A percentile compares a stretch with the other conserved stretches of the same genome.
Conservation (phyloP, 2,329 filamentous ascomycete species). For the Penicillium vulpinum region DNA sequence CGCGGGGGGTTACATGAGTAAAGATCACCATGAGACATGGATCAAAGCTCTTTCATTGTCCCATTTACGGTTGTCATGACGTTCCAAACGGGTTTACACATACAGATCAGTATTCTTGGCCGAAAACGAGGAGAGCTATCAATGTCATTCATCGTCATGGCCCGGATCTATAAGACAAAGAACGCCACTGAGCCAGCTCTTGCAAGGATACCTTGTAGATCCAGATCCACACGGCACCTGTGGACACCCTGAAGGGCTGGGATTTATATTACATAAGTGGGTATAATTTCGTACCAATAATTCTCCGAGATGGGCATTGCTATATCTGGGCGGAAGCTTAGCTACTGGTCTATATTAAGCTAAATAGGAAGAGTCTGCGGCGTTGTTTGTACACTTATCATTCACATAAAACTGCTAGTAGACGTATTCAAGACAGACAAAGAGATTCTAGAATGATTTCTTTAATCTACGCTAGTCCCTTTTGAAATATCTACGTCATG, state of each 20-base stretch:
- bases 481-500: not conserved
- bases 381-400: not conserved
- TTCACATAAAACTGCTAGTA: not conserved
- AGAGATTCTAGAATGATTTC: not conserved
- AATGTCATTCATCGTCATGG: conserved; percentile 22
- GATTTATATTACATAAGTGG: not conserved
- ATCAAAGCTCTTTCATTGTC: not conserved
- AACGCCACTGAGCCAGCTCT: conserved; percentile 12
- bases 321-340: not conserved
- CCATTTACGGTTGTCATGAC: conserved; percentile 17
- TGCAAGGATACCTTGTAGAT: not conserved
- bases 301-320: not conserved
- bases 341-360: not conserved
- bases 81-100: conserved; percentile 9
- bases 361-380: not conserved
- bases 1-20: conserved; percentile 7
- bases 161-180: conserved; percentile 2
- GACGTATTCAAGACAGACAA: not conserved
- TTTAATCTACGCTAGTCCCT: not conserved
- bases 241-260: not conserved
- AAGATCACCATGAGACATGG: not conserved
- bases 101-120: not conserved
- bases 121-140: not conserved
- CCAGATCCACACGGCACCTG: not conserved
- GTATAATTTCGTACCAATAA: not conserved